Evolutionary conservation across 1,284 basidiomycete species (phyloP).

Genomic region (Phlebopus sp.): DNA sequence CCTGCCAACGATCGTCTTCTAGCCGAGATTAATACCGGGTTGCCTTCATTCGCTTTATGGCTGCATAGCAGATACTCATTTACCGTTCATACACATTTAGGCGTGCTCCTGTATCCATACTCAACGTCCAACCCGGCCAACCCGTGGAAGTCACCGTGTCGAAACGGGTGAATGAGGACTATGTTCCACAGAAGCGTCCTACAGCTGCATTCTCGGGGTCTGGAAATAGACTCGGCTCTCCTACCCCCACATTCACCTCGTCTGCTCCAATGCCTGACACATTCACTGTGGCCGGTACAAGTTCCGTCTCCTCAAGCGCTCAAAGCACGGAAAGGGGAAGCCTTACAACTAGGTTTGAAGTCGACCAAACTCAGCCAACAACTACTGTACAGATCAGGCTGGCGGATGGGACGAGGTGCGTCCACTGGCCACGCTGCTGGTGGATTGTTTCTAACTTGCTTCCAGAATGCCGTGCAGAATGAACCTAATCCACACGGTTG

Average conservation of each 20-base stretch:
- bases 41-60: neutral
- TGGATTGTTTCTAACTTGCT: neutral
- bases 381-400: conserved; percentile 92
- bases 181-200: conserved; percentile 49
- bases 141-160: conserved; percentile 84
- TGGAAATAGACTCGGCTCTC: conserved; percentile 83
- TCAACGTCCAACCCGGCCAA: conserved; percentile 80
- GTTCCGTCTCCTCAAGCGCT: conserved; percentile 6
- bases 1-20: conserved; percentile 75
- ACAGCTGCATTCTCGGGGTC: conserved; percentile 65
- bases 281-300: conserved; percentile 39
- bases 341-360: conserved; percentile 65
- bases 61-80: conserved; percentile 1
- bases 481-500: conserved; percentile 90
- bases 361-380: conserved; percentile 78
- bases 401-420: conserved; percentile 86
- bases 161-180: conserved; percentile 75
- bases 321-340: conserved; percentile 35
- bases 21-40: conserved; percentile 80
- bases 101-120: conserved; percentile 73
- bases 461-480: conserved; percentile 79
- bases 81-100: conserved; percentile 34
- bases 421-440: neutral
- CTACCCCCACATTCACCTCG: conserved; percentile 39
- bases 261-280: conserved; percentile 55